Evolutionary conservation across 2,329 filamentous ascomycete species (phyloP).

Genomic region (Penicillium sp.): DNA sequence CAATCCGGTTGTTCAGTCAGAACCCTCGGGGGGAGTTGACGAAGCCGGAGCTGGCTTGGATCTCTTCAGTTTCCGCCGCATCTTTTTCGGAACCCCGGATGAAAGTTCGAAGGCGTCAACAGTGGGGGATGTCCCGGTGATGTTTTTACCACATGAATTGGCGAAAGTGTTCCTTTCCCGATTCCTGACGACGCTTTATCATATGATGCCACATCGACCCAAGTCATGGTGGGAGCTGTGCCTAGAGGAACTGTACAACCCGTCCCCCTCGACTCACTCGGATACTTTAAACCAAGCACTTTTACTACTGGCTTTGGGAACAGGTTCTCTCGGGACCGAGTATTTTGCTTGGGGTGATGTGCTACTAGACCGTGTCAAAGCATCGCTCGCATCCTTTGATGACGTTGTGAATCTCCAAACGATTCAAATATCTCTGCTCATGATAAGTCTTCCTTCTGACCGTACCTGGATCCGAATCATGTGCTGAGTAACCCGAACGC

Average conservation of each 20-base stretch:
- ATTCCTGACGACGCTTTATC: conserved; percentile 44
- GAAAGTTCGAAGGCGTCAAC: conserved; percentile 26
- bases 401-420: conserved; percentile 48
- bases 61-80: conserved; percentile 38
- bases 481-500: conserved; percentile 29
- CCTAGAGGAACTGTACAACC: conserved; percentile 37
- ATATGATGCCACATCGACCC: conserved; percentile 37
- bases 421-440: conserved; percentile 44
- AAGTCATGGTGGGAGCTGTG: conserved; percentile 36
- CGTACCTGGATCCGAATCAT: conserved; percentile 1
- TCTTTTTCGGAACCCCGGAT: conserved; percentile 44
- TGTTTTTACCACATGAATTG: conserved; percentile 41
- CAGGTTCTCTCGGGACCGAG: conserved; percentile 40
- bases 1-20: conserved; percentile 14
- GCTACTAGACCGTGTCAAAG: conserved; percentile 45
- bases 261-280: conserved; percentile 28
- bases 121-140: conserved; percentile 25
- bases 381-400: conserved; percentile 37
- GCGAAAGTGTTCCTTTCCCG: conserved; percentile 41
- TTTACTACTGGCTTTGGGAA: conserved; percentile 39
- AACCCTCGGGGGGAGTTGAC: conserved; percentile 34
- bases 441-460: conserved; percentile 40
- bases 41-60: conserved; percentile 40
- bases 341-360: conserved; percentile 43
- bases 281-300: conserved; percentile 40